Evolutionary conservation across 345 rosid species (phyloP).

Genomic region (Erodium maritimum): DNA sequence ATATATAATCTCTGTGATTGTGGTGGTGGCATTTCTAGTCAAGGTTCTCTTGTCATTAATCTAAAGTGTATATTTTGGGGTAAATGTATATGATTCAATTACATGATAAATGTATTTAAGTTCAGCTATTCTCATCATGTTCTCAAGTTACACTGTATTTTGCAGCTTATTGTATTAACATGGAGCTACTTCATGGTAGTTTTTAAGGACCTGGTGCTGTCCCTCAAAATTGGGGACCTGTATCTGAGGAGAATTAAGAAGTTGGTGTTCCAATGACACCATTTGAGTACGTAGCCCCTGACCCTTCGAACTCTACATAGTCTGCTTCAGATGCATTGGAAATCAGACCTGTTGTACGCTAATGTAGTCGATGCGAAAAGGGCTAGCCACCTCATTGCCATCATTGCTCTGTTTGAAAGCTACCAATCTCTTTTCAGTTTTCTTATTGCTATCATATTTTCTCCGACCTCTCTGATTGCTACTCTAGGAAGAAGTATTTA

Average conservation of each 20-base stretch:
- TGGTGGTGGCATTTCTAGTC: neutral
- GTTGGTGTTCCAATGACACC: slow-evolving; percentile 14
- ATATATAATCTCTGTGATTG: neutral
- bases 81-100: too few relatives aligned
- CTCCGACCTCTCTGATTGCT: neutral
- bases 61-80: neutral
- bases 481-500: neutral
- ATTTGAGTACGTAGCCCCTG: slow-evolving; percentile 10
- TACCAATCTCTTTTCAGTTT: slow-evolving; percentile 1
- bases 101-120: neutral
- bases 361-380: slow-evolving; percentile 54
- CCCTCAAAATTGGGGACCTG: slow-evolving; percentile 55
- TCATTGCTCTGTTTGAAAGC: slow-evolving; percentile 91
- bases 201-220: slow-evolving; percentile 68
- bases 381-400: slow-evolving; percentile 91
- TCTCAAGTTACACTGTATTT: neutral
- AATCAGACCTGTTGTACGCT: slow-evolving; percentile 28
- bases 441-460: neutral
- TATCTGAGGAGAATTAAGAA: slow-evolving; percentile 30
- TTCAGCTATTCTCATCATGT: neutral
- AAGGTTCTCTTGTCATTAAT: neutral
- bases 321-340: slow-evolving; percentile 21
- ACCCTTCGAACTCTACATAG: slow-evolving; percentile 4
- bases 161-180: slow-evolving; percentile 53
- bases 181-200: slow-evolving; percentile 75